Percentiles rank a stretch among this genome's conserved stretches.
These are phyloP conservation scores for Trypanosomatidae sp. DNA, from an alignment of 208 protist genomes.

Conservation along the genomic window DNA sequence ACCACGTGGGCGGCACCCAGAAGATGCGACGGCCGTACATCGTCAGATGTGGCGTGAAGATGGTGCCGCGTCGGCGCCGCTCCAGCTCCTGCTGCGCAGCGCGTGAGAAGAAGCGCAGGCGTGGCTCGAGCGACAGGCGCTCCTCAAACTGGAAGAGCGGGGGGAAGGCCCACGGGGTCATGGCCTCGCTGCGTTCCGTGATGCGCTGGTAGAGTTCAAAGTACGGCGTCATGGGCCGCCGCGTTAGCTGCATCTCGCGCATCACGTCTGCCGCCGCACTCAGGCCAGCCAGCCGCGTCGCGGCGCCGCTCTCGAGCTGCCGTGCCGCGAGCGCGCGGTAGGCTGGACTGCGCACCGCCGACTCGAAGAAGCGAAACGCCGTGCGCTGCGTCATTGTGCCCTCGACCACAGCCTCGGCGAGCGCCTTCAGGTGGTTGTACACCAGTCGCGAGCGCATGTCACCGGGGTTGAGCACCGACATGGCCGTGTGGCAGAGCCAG, in stretches of 20 bases:
- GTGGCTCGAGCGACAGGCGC: constrained; percentile 68
- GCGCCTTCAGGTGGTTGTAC: constrained; percentile 77
- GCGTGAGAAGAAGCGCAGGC: constrained; percentile 79
- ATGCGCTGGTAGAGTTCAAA: constrained; percentile 89
- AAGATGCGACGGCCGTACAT: constrained; percentile 70
- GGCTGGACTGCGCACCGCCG: constrained; percentile 71
- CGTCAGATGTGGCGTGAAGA: constrained; percentile 68
- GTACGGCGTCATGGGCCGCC: constrained; percentile 79
- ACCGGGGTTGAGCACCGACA: constrained; percentile 85
- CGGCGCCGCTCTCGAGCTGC: constrained; percentile 67
- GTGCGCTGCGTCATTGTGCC: constrained; percentile 81
- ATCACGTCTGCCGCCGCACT: constrained; percentile 80
- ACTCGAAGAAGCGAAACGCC: constrained; percentile 84
- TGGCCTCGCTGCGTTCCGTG: constrained; percentile 79
- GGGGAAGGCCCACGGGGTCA: constrained; percentile 87
- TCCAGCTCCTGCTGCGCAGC: constrained; percentile 68
- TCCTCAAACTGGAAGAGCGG: constrained; percentile 89
- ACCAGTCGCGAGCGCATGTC: constrained; percentile 79
- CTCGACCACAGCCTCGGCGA: constrained; percentile 72
- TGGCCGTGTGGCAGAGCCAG: constrained; percentile 85
- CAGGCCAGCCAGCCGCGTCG: constrained; percentile 77
- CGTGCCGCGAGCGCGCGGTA: constrained; percentile 72
- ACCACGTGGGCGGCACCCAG: constrained; percentile 86
- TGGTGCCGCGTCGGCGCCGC: constrained; percentile 37
- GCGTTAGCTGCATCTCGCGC: constrained; percentile 74